Evolutionary conservation across 2,329 filamentous ascomycete genomes (phyloP), one percentile per base, ranked within the genome.

Genomic region (Scedosporium dehoogii): DNA sequence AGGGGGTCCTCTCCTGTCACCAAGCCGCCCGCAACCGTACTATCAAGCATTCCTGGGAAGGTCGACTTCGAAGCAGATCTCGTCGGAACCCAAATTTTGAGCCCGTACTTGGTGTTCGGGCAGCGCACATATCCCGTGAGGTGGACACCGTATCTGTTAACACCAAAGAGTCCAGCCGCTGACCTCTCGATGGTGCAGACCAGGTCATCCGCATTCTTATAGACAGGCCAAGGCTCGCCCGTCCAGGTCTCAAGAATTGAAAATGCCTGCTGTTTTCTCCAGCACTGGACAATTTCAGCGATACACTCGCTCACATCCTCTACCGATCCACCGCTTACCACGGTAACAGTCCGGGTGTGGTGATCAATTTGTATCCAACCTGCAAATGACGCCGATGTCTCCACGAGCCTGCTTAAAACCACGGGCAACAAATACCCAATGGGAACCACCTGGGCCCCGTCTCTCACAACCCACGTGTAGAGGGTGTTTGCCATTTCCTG

Each of bases 1-100:
- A 92, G 88, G 0, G 90, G 89, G 23, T 81, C 81, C 73, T 97
- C 92, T 14, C 87, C 89, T 0, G 90, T 90, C 72, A 88, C 86
- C 67, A 97, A 86, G 0, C 76, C 83, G n/a, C 83, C 83, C 0
- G 92, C 94, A 6, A 96, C 94, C 1, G 92, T 92, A 73, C 97
- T 99, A 74, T 99, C 94, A 67, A 99, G 79, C 83, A 97, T 92
- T n/a, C 89, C 83, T 0, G 89, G 88, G 71, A 93, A 99, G 0
- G 92, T 97, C 67, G 90, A 85, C 78, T 97, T 99, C 63, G 79
- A 83, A 59, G 79, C 79, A 12, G 92, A 84, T 9, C 94, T 82
- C 56, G 87, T 83, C 3, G 94, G 90, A 1, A 96, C 84, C 93
- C 94, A 97, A 48, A 99, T 80, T 69, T 85, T 87, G 55, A 96